Conservation (phyloP, 441 rosid species). For the Syzygium syzygioides region DNA sequence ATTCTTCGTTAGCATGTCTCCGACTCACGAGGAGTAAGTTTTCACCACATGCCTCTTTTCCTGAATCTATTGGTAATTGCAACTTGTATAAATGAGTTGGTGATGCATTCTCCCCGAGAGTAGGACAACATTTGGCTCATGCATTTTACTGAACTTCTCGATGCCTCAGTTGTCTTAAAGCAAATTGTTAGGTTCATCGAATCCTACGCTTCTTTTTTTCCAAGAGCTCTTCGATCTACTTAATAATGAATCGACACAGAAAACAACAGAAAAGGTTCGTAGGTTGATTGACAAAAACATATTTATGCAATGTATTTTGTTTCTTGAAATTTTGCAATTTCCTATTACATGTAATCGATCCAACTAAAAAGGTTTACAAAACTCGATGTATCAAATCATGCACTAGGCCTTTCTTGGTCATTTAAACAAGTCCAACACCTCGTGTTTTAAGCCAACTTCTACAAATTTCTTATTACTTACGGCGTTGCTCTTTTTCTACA, state of each 20-base stretch:
- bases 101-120: too few species aligned
- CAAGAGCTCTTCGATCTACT: background rate
- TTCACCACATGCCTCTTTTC: background rate
- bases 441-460: background rate
- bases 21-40: conserved; percentile 58
- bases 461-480: background rate
- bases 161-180: background rate
- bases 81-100: too few species aligned
- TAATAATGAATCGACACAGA: background rate
- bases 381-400: background rate
- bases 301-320: background rate
- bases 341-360: background rate
- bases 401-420: background rate
- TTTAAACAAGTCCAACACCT: background rate
- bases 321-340: background rate
- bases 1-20: conserved; percentile 64
- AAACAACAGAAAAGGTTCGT: background rate
- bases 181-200: background rate
- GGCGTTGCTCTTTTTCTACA: background rate
- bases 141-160: too few species aligned
- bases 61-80: background rate
- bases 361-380: background rate
- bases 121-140: too few species aligned
- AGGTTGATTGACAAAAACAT: background rate
- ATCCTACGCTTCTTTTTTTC: background rate